Evolutionary conservation across 345 rosid species (phyloP).

Genomic region (Turritis glabra): DNA sequence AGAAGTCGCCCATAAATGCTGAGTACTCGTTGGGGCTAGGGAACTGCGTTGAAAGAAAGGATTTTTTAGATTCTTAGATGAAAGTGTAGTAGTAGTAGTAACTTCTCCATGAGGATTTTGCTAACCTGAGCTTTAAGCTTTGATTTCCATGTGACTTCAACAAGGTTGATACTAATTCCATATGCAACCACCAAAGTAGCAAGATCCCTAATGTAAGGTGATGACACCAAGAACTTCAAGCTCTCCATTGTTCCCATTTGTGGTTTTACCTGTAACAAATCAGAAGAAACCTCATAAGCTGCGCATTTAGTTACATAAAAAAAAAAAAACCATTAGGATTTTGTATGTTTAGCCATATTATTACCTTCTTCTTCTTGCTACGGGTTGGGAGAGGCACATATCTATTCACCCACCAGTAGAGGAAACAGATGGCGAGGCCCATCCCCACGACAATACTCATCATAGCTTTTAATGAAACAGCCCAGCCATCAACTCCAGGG

Average conservation of each 20-base stretch:
- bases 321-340: background rate
- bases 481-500: slow-evolving; percentile 99
- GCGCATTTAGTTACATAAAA: background rate
- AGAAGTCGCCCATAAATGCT: slow-evolving; percentile 98
- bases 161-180: slow-evolving; percentile 97
- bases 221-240: slow-evolving; percentile 90
- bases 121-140: slow-evolving; percentile 99
- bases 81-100: background rate
- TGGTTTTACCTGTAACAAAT: slow-evolving; percentile 65
- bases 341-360: background rate
- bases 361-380: slow-evolving; percentile 97
- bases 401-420: slow-evolving; percentile 94
- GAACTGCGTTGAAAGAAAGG: slow-evolving; percentile 50
- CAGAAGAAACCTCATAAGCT: background rate
- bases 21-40: slow-evolving; percentile 98
- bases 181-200: slow-evolving; percentile 98
- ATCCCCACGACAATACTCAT: slow-evolving; percentile 91
- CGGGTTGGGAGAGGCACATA: slow-evolving; percentile 81
- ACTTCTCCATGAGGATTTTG: background rate
- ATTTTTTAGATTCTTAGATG: slow-evolving; percentile 4
- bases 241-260: slow-evolving; percentile 98
- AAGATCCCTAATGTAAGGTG: slow-evolving; percentile 86
- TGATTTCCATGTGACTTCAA: slow-evolving; percentile 98
- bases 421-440: slow-evolving; percentile 81
- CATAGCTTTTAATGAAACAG: slow-evolving; percentile 89